These are phyloP conservation scores for Diplodia corticola DNA, from an alignment of 2,329 filamentous ascomycete species.

Conservation along the genomic window DNA sequence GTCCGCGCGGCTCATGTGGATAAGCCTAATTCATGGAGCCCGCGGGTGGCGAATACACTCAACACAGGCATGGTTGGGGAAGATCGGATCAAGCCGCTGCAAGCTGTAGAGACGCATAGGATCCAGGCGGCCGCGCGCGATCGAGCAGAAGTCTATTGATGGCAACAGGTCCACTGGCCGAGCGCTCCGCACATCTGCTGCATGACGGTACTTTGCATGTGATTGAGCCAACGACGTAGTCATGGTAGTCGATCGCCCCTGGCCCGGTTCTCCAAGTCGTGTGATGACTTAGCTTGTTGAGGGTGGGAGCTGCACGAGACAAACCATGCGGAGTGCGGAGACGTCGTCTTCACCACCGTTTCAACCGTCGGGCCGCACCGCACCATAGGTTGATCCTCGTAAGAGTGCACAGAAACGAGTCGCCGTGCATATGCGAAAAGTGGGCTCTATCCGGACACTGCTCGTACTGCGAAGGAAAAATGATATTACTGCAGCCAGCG, in stretches of 20 bases:
- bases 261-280: neutral
- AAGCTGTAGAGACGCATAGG: neutral
- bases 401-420: neutral
- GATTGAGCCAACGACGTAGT: neutral
- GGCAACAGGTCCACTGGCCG: neutral
- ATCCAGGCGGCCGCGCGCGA: neutral
- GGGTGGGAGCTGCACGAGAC: neutral
- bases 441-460: neutral
- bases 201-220: constrained; percentile 4
- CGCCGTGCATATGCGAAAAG: neutral
- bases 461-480: neutral
- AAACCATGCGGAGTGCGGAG: constrained; percentile 3
- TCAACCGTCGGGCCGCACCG: neutral
- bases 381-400: neutral
- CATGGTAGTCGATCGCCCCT: neutral
- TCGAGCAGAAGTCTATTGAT: neutral
- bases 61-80: neutral
- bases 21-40: neutral
- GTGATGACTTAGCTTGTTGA: neutral
- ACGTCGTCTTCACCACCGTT: neutral
- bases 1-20: neutral
- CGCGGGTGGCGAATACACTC: neutral
- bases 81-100: neutral
- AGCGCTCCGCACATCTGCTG: neutral
- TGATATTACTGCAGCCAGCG: neutral